Evolutionary conservation across 768 basidiomycete genomes (phyloP).

Genomic region (Tulasnella sp.): DNA sequence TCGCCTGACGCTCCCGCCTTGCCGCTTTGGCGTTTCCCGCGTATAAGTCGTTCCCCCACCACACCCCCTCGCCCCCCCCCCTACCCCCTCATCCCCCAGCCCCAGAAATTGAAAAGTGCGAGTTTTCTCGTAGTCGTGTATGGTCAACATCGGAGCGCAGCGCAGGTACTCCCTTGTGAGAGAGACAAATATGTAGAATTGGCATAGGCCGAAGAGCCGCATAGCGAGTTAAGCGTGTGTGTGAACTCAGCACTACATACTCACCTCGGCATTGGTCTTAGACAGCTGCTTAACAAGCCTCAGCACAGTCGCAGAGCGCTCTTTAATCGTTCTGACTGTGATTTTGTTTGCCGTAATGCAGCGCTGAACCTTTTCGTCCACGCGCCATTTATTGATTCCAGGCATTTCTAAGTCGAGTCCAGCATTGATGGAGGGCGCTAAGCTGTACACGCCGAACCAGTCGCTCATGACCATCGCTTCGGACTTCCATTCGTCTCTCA

Average conservation of each 20-base stretch:
- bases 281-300: constrained; percentile 63
- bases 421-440: constrained; percentile 51
- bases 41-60: too few relatives aligned
- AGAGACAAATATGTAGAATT: not conserved
- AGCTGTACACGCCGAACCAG: constrained; percentile 50
- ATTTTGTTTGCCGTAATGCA: constrained; percentile 45
- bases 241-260: constrained; percentile 30
- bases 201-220: too few relatives aligned
- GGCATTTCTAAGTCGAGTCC: constrained; percentile 68
- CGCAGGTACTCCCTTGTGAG: too few relatives aligned
- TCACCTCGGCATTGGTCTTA: constrained; percentile 60
- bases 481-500: constrained; percentile 65
- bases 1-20: too few relatives aligned
- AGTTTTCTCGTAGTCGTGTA: too few relatives aligned
- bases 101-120: too few relatives aligned
- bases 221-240: constrained; percentile 33
- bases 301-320: constrained; percentile 31
- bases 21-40: too few relatives aligned
- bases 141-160: too few relatives aligned
- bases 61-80: too few relatives aligned
- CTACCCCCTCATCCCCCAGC: not conserved
- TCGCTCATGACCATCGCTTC: constrained; percentile 61
- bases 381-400: constrained; percentile 38
- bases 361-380: constrained; percentile 21
- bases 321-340: constrained; percentile 32